These are phyloP conservation scores for Ambrosia hybrid DNA, from an alignment of 140 eudicot genomes.

Conservation along the genomic window DNA sequence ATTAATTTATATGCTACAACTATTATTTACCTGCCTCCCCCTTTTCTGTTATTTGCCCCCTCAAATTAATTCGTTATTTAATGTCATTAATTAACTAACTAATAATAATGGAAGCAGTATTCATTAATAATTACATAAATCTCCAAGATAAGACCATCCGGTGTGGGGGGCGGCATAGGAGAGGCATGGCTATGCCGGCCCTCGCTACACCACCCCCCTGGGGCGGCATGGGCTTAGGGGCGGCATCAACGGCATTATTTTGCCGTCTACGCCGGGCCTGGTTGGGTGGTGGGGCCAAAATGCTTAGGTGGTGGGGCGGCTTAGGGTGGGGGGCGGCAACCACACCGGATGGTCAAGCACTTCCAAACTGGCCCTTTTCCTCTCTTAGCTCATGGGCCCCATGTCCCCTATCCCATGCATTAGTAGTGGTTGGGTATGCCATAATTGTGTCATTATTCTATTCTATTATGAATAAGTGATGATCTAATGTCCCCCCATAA, in stretches of 20 bases:
- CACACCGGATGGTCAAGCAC: no score
- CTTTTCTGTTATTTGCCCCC: conserved; percentile 10
- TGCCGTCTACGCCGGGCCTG: no score
- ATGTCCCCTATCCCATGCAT: conserved; percentile 33
- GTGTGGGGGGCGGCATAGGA: no score
- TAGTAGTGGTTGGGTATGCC: conserved; percentile 29
- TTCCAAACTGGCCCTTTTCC: conserved; percentile 27
- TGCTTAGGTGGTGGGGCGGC: no score
- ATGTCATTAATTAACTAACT: not conserved
- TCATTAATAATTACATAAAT: conserved; percentile 16
- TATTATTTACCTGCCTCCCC: conserved; percentile 5
- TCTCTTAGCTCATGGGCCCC: conserved; percentile 25
- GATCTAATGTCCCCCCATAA: conserved; percentile 31
- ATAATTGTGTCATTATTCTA: conserved; percentile 27
- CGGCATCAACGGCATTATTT: no score
- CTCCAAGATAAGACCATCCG: conserved; percentile 23
- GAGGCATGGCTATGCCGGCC: no score
- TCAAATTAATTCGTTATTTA: conserved; percentile 15
- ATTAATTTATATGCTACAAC: no score
- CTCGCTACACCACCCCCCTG: no score
- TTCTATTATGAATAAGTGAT: conserved; percentile 22
- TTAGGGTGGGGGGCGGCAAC: no score
- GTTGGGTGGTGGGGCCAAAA: no score
- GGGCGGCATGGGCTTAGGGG: no score
- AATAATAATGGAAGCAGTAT: conserved; percentile 19